Conservation (phyloP, 192 early-diverging fungal species). For the Backusella tarrabulga region DNA sequence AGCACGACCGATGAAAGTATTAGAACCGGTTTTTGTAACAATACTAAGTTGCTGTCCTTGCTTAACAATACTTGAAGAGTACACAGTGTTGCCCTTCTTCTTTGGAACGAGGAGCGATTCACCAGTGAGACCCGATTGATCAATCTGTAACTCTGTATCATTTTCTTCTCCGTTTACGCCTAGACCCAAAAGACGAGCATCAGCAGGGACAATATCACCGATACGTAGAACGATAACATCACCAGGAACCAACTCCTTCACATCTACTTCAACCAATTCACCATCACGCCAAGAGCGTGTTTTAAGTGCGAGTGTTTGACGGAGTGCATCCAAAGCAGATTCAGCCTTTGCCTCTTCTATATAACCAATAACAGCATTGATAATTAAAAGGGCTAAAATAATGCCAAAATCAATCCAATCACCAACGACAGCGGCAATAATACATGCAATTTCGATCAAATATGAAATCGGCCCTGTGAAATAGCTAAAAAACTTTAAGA, state of each 20-base stretch:
- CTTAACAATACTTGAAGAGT: constrained; percentile 92
- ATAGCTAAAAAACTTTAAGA: constrained; percentile 84
- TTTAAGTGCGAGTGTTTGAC: constrained; percentile 89
- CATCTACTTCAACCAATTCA: constrained; percentile 67
- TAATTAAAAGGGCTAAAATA: constrained; percentile 69
- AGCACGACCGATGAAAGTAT: constrained; percentile 94
- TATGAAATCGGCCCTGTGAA: constrained; percentile 88
- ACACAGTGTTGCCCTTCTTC: constrained; percentile 78
- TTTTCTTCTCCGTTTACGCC: constrained; percentile 75
- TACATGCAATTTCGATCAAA: constrained; percentile 86
- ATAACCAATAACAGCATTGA: constrained; percentile 89
- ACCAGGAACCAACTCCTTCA: constrained; percentile 81
- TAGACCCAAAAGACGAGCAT: constrained; percentile 78
- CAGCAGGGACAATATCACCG: constrained; percentile 94
- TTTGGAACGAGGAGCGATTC: constrained; percentile 91
- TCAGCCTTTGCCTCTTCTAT: constrained; percentile 90
- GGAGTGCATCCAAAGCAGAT: constrained; percentile 85
- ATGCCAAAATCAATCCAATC: constrained; percentile 84
- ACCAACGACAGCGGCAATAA: constrained; percentile 66
- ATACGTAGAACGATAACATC: constrained; percentile 87
- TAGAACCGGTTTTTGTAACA: constrained; percentile 87
- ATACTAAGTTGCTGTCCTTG: constrained; percentile 93
- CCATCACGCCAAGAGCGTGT: constrained; percentile 77
- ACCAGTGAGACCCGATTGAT: constrained; percentile 93
- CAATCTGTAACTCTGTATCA: constrained; percentile 80